Base-by-base conservation (phyloP, 1,284 basidiomycete species). In the Fomitopsis betulina region DNA sequence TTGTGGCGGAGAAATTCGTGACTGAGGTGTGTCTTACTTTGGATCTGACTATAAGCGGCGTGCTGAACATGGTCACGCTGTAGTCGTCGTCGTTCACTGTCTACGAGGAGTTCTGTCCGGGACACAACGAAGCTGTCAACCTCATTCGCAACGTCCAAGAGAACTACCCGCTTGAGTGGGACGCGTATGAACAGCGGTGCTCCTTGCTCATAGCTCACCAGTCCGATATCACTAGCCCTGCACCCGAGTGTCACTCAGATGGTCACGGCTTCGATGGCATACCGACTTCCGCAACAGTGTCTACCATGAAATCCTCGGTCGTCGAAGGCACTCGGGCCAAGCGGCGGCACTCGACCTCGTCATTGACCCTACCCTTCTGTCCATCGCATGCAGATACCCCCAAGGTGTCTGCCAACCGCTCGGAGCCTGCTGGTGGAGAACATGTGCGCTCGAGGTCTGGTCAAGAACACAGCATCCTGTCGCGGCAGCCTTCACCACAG, bases 81-180 rank as follows among this genome's bases (percentile, higher is more conserved):
- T 67, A 94, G 92, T 86, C 87, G 19, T 76, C 86, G 15, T 76
- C 81, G 43, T 95, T 96, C 66, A 77, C 82, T 57, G 79, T 86
- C 1, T 97, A 97, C 75, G 83, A 93, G 70, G 74, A 80, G 12
- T 96, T 93, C 66, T 96, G 94, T 67, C 84, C 91, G 0, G 87
- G 87, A 0, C 93, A 96, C 67, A 83, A 85, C 53, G 88, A 91
- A 63, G 93, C 93, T 0, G 76, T 87, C 53, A 85, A 90, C 58
- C 68, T 93, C 15, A 76, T 94, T 1, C 82, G 88, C 58, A 81
- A 80, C 47, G 78, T 86, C 9, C 82, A 86, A 53, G 77, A 82
- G 55, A 80, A 79, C 42, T 76, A 82, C 67, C 77, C 84, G 1
- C 65, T 79, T 0, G 92, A 94, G 67, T 95, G 93, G 86, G 86